Evolutionary conservation across 257 asterid species (phyloP).

Genomic region (Linderniella brevidens): DNA sequence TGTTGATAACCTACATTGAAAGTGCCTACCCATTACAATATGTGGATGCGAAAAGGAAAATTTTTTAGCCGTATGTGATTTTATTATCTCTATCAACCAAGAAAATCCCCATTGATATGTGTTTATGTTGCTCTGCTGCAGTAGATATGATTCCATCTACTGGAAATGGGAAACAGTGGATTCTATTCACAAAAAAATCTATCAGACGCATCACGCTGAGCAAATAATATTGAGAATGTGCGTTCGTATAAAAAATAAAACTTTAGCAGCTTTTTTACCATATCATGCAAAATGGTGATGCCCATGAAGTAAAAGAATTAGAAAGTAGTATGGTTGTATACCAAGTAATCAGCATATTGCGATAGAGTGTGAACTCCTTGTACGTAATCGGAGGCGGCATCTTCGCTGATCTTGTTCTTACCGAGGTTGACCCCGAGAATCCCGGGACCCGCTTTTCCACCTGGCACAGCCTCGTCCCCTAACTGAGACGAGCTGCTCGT

Average conservation of each 20-base stretch:
- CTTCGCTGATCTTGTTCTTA: slow-evolving; percentile 91
- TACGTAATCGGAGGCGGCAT: slow-evolving; percentile 90
- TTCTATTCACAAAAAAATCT: too few species aligned
- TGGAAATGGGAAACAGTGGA: too few species aligned
- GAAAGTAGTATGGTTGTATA: slow-evolving; percentile 14
- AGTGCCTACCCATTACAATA: slow-evolving; percentile 1
- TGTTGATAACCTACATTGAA: slow-evolving; percentile 54
- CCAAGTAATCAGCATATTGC: slow-evolving; percentile 98
- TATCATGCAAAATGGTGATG: too few species aligned
- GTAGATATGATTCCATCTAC: too few species aligned
- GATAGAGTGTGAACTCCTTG: slow-evolving; percentile 99
- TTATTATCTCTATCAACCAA: too few species aligned
- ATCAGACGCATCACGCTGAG: too few species aligned
- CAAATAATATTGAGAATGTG: too few species aligned
- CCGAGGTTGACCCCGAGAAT: slow-evolving; percentile 97
- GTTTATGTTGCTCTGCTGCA: too few species aligned
- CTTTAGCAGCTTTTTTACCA: too few species aligned
- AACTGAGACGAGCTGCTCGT: slow-evolving; percentile 50
- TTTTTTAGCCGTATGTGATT: too few species aligned
- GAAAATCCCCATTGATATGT: too few species aligned
- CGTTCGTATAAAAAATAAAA: neutral
- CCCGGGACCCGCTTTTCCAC: slow-evolving; percentile 98
- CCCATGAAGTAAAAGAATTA: neutral
- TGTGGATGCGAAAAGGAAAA: neutral
- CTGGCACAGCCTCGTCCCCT: slow-evolving; percentile 64